Evolutionary conservation across 768 basidiomycete species (phyloP), one percentile per base, ranked within the genome.

Genomic region (Cubamyces sp.): DNA sequence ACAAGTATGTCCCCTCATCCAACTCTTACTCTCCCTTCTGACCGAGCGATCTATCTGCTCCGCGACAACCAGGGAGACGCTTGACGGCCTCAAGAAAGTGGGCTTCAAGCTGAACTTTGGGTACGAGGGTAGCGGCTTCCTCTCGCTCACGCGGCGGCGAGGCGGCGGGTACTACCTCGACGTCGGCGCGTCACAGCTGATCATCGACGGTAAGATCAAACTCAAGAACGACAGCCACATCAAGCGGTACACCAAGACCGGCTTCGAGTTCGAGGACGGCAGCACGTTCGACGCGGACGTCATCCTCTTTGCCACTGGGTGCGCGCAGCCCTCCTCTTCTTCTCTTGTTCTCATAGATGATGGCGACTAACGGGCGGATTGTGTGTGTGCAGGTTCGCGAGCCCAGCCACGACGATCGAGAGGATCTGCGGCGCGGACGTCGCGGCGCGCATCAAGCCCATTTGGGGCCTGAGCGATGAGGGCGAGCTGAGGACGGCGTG

Each of bases 91-190:
- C 16, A 73, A 78, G 40, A 78, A 77, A 60, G 76, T 76, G 3
- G 89, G 90, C 5, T 91, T 90, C 76, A 80, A 79, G 59, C 67
- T 78, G 14, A 83, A 80, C 47, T 66, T 71, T 7, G 88, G 87
- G 8, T 76, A 76, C 37, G 80, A 84, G 6, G 82, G 76, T 19
- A 75, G 81, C 0, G 88, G 88, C 0, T 78, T 84, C 62, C 59
- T 81, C 11, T 73, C 81, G 45, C 71, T 84, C 19, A 81, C 80
- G 15, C 83, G 78, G 70, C 71, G 70, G 8, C 78, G 77, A 45
- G 83, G 74, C 0, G 87, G 87, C 25, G 87, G 90, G 6, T 90
- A 87, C 71, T 91, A 91, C 72, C 74, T 89, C 1, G 85, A 86
- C 64, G 80, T 82, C 19, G 87, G 87, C 34, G 84, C 82, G 11